Evolutionary conservation across 1,284 basidiomycete genomes (phyloP).

Genomic region (Cystobasidium slooffiae): DNA sequence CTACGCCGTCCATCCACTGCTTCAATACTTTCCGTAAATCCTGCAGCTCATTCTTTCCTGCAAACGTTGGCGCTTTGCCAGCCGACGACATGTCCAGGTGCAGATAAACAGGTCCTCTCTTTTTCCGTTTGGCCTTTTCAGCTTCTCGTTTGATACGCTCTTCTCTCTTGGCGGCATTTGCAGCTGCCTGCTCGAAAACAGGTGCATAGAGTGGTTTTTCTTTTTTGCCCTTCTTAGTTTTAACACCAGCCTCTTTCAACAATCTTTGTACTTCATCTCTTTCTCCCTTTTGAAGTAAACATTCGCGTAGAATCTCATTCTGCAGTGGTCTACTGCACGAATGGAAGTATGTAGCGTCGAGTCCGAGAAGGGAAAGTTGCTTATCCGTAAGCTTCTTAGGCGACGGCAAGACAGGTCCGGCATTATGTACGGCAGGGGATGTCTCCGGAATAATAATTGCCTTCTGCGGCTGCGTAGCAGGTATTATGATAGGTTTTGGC

Average conservation of each 20-base stretch:
- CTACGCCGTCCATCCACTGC: constrained; percentile 39
- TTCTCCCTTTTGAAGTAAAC: constrained; percentile 22
- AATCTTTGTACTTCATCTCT: constrained; percentile 63
- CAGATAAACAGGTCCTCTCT: constrained; percentile 14
- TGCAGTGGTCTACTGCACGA: constrained; percentile 31
- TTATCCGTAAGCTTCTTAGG: constrained; percentile 40
- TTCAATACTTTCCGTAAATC: constrained; percentile 21
- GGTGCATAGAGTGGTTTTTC: constrained; percentile 44
- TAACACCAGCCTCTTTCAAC: constrained; percentile 62
- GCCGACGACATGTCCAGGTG: not conserved
- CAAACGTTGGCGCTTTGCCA: constrained; percentile 17
- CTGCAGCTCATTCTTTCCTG: constrained; percentile 1
- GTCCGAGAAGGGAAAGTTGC: constrained; percentile 38
- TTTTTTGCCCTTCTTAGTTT: constrained; percentile 54
- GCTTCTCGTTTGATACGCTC: constrained; percentile 8
- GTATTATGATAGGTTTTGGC: constrained; percentile 21
- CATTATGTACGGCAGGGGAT: constrained; percentile 9
- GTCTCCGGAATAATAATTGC: constrained; percentile 35
- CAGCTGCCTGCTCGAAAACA: constrained; percentile 41
- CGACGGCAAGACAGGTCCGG: constrained; percentile 12
- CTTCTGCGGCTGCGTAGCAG: constrained; percentile 11
- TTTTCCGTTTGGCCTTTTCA: constrained; percentile 23
- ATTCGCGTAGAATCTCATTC: constrained; percentile 26
- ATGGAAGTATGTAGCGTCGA: constrained; percentile 33
- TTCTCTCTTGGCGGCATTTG: constrained; percentile 34